Evolutionary conservation across 2,329 filamentous ascomycete species (phyloP).

Genomic region (Cercospora sesami): DNA sequence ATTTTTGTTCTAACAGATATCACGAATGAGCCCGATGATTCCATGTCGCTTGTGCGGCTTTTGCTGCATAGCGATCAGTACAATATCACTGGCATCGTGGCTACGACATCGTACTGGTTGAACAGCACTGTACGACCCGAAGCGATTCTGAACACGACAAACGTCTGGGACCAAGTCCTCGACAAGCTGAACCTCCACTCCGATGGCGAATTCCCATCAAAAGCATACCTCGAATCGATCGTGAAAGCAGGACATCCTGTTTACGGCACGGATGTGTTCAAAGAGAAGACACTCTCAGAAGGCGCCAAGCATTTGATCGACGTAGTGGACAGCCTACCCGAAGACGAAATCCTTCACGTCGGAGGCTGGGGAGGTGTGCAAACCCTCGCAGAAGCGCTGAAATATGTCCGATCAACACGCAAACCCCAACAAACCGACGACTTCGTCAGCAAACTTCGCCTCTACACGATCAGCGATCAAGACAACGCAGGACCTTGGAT

Average conservation of each 20-base stretch:
- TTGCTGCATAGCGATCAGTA: conserved; percentile 22
- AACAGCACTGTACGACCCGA: conserved; percentile 24
- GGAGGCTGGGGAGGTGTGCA: conserved; percentile 54
- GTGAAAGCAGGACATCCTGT: conserved; percentile 11
- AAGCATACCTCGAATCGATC: conserved; percentile 18
- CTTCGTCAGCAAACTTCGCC: conserved; percentile 48
- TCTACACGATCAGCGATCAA: conserved; percentile 61
- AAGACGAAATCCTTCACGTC: conserved; percentile 45
- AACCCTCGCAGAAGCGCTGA: conserved; percentile 52
- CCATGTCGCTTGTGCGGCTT: conserved; percentile 30
- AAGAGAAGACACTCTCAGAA: neutral
- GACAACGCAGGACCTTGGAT: conserved; percentile 61
- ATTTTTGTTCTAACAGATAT: conserved; percentile 31
- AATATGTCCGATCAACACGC: conserved; percentile 40
- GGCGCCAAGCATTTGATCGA: conserved; percentile 15
- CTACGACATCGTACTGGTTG: conserved; percentile 17
- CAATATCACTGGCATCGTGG: conserved; percentile 20
- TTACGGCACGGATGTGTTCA: conserved; percentile 14
- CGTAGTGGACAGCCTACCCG: neutral
- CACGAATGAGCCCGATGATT: conserved; percentile 34
- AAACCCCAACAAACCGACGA: conserved; percentile 36
- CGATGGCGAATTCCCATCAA: conserved; percentile 30
- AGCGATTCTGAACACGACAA: conserved; percentile 34
- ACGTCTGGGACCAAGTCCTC: conserved; percentile 34
- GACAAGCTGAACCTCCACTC: conserved; percentile 50